A percentile compares a stretch with the other conserved stretches of the same genome.
Conservation (phyloP, 805 yeast species). For the Candida maris region DNA sequence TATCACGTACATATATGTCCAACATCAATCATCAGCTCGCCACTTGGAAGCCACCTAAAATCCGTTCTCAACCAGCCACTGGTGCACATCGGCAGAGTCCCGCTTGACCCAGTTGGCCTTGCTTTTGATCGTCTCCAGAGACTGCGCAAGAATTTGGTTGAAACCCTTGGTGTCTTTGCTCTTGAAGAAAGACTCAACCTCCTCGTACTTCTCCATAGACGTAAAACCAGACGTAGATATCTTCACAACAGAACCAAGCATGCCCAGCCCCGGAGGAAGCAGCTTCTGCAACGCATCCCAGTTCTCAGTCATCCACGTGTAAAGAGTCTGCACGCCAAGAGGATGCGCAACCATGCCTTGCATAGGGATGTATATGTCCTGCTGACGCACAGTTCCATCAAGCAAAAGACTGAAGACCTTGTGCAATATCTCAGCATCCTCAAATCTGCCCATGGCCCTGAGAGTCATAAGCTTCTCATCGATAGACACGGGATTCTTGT, state of each 20-base stretch:
- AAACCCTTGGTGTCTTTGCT: slow-evolving; percentile 52
- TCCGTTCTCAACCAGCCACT: slow-evolving; percentile 39
- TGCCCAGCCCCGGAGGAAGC: slow-evolving; percentile 77
- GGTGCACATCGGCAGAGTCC: slow-evolving; percentile 42
- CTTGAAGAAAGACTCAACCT: slow-evolving; percentile 44
- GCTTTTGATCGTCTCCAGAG: slow-evolving; percentile 52
- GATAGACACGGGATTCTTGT: slow-evolving; percentile 47
- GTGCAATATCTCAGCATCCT: slow-evolving; percentile 34
- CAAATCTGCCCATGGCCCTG: slow-evolving; percentile 49
- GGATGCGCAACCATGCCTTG: slow-evolving; percentile 61
- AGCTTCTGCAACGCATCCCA: slow-evolving; percentile 66
- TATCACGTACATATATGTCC: no score
- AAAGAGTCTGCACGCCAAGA: slow-evolving; percentile 64
- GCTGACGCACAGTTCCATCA: slow-evolving; percentile 68
- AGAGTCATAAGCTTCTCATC: slow-evolving; percentile 58
- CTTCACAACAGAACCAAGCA: slow-evolving; percentile 73
- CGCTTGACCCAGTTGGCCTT: slow-evolving; percentile 53
- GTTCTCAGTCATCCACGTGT: slow-evolving; percentile 65
- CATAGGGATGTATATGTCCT: slow-evolving; percentile 59
- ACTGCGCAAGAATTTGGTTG: slow-evolving; percentile 55
- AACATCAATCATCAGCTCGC: no score
- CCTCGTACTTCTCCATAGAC: slow-evolving; percentile 36
- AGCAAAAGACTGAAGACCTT: slow-evolving; percentile 39
- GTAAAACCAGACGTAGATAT: slow-evolving; percentile 47
- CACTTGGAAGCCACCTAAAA: no score